Conservation (phyloP, 192 early-diverging fungal species). For the Coemansia sp. region DNA sequence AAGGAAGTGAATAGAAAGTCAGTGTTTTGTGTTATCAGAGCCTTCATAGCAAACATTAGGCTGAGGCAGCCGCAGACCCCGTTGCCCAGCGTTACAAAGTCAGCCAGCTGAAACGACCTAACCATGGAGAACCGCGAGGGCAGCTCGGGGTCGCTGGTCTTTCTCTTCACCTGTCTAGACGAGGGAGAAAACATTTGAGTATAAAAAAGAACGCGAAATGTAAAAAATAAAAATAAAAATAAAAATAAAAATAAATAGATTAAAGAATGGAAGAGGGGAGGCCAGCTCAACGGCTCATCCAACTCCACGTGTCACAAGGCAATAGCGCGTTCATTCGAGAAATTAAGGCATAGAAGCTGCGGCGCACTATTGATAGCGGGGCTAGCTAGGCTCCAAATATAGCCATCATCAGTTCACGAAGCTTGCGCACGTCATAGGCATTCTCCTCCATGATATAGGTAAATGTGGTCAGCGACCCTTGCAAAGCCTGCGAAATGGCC, state of each 20-base stretch:
- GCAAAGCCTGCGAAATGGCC: conserved; percentile 71
- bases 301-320: background rate
- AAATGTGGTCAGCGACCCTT: conserved; percentile 75
- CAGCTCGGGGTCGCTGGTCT: conserved; percentile 41
- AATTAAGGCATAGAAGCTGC: background rate
- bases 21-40: conserved; percentile 62
- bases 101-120: conserved; percentile 72
- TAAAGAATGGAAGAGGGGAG: background rate
- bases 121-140: conserved; percentile 56
- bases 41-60: conserved; percentile 72
- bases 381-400: conserved; percentile 27
- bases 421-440: conserved; percentile 50
- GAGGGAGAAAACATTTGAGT: background rate
- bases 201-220: background rate
- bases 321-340: background rate
- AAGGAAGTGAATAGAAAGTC: conserved; percentile 62
- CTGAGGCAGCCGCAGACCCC: conserved; percentile 73
- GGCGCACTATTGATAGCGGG: background rate
- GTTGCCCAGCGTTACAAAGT: conserved; percentile 85
- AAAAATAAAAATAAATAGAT: background rate
- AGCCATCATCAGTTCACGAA: conserved; percentile 54
- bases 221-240: background rate
- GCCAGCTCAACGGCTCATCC: background rate
- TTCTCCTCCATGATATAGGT: conserved; percentile 83
- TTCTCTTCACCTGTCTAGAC: conserved; percentile 27